Evolutionary conservation across 2,329 filamentous ascomycete species (phyloP), one percentile per base, ranked within the genome.

Genomic region (Colletotrichum sp.): DNA sequence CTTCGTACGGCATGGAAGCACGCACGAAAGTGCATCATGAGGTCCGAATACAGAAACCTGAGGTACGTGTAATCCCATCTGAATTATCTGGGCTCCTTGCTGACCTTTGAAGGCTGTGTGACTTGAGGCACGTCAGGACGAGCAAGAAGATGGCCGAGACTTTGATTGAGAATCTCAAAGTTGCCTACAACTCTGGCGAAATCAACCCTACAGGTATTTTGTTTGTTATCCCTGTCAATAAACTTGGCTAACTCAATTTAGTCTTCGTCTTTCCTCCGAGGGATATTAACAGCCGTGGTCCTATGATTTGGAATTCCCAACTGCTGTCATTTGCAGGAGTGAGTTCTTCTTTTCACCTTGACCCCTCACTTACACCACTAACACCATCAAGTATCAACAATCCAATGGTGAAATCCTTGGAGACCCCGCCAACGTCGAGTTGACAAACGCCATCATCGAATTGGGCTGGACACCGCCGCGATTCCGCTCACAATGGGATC

Each of bases 91-190:
- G 27, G 22, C 3, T 11, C 6, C 16, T n/a, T 3, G 8, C 11
- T 67, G 19, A n/a, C 11, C 2, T 5, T 34, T 3, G 9, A 44
- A 75, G 73, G 28, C 65, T 75, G 8, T 75, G 73, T 19, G 73
- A 75, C 59, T 59, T 75, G 73, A 73, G 73, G 52, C 70, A 75
- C 32, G 70, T 75, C 28, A 57, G 73, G 13, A 75, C 73, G 8
- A 75, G 73, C 73, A 75, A 73, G n/a, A 75, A 75, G 48, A 75
- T 75, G 73, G 73, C 73, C 34, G 70, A 75, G 73, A 74, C 73
- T 12, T 28, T 75, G 44, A 75, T 75, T 28, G 73, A 73, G 16
- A 74, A 61, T 22, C 59, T 75, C 19, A 74, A 28, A 44, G 70
- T 74, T 6, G 73, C 73, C 12, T 75, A 75, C 34, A 75, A 75